Percentiles rank a stretch among this genome's conserved stretches.
These are phyloP conservation scores for Phytophthora foliorum DNA, from an alignment of 352 stramenopile genomes.

Conservation along the genomic window DNA sequence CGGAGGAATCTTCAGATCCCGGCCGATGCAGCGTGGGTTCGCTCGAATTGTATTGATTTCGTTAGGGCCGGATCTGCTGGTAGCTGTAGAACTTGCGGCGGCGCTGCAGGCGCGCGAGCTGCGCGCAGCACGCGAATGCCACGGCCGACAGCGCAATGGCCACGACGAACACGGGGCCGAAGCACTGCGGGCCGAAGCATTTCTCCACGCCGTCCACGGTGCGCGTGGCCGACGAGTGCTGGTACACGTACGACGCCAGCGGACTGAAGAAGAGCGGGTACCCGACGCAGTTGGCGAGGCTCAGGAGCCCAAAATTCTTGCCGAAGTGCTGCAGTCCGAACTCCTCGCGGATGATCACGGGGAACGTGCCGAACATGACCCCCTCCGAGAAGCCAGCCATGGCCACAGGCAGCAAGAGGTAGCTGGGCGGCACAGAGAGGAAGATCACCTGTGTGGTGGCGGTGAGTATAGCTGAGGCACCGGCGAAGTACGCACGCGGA, in stretches of 20 bases:
- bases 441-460: conserved; percentile 63
- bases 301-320: conserved; percentile 89
- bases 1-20: conserved; percentile 1
- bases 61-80: conserved; percentile 56
- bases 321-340: conserved; percentile 84
- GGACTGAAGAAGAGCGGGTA: conserved; percentile 85
- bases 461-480: conserved; percentile 57
- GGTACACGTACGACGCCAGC: conserved; percentile 80
- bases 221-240: conserved; percentile 37
- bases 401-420: conserved; percentile 62
- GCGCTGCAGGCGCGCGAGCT: conserved; percentile 51
- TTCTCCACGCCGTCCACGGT: conserved; percentile 50
- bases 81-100: conserved; percentile 39
- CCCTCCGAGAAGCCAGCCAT: conserved; percentile 77
- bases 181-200: conserved; percentile 72
- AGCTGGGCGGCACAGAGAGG: conserved; percentile 52
- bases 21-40: neutral
- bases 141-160: conserved; percentile 63
- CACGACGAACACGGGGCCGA: conserved; percentile 72
- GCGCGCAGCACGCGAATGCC: conserved; percentile 58
- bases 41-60: no score
- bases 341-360: conserved; percentile 83
- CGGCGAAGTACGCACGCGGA: conserved; percentile 69
- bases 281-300: conserved; percentile 82
- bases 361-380: conserved; percentile 86